Percentiles rank a stretch among this genome's conserved stretches.
These are phyloP conservation scores for Microsporum ferrugineum DNA, from an alignment of 2,329 filamentous ascomycete species.

Conservation along the genomic window DNA sequence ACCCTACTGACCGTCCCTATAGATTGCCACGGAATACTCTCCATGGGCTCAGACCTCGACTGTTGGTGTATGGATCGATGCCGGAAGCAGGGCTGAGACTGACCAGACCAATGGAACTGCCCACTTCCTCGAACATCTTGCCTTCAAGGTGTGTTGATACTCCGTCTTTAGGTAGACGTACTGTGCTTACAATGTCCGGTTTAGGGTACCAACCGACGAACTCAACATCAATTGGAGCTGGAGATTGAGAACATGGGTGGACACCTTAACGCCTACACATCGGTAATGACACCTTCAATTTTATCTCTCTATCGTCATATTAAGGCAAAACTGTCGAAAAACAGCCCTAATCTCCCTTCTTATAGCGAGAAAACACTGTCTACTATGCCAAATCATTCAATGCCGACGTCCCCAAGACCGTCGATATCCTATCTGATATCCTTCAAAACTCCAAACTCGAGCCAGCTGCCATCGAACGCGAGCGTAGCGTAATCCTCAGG, in stretches of 20 bases:
- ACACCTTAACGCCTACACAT: constrained; percentile 98
- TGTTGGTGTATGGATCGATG: constrained; percentile 98
- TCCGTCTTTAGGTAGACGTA: not conserved
- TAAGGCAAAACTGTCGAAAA: not conserved
- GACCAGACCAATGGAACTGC: constrained; percentile 98
- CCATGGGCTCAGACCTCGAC: constrained; percentile 97
- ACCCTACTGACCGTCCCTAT: constrained; percentile 23
- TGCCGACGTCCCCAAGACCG: constrained; percentile 86
- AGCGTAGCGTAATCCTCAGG: constrained; percentile 95
- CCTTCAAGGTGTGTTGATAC: constrained; percentile 71
- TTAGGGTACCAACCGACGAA: constrained; percentile 79
- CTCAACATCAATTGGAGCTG: constrained; percentile 93
- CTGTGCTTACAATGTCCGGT: constrained; percentile 8
- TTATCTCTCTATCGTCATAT: not conserved
- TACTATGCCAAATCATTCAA: constrained; percentile 99
- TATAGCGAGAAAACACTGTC: constrained; percentile 92
- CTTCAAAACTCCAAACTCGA: constrained; percentile 99
- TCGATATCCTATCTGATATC: constrained; percentile 98
- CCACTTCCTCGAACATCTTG: constrained; percentile 98
- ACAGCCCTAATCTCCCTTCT: constrained; percentile 2
- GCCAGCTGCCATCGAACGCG: constrained; percentile 80
- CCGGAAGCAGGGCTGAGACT: constrained; percentile 94
- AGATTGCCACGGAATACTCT: constrained; percentile 97
- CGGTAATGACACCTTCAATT: constrained; percentile 49
- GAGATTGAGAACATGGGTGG: constrained; percentile 99